Conservation (phyloP, 306 rosid genomes). For the Purshia tridentata region DNA sequence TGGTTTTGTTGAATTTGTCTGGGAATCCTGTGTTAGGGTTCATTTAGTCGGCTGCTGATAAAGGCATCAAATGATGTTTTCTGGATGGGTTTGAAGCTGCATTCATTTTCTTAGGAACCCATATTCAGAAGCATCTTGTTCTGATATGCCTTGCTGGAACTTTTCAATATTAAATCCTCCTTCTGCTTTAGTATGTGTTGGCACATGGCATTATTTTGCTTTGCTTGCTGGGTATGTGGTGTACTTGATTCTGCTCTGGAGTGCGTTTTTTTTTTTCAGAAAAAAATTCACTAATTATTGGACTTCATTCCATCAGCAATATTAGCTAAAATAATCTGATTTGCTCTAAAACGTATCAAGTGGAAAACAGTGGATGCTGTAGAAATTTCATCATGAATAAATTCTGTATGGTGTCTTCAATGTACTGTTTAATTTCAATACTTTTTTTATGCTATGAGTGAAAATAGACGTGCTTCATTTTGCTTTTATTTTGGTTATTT, state of each 20-base stretch:
- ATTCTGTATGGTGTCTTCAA: neutral
- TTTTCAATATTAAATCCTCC: neutral
- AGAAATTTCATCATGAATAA: neutral
- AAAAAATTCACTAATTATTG: slow-evolving; percentile 7
- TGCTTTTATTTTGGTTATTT: neutral
- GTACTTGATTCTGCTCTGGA: neutral
- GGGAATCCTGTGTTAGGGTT: slow-evolving; percentile 4
- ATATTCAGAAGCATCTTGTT: slow-evolving; percentile 10
- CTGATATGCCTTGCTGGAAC: slow-evolving; percentile 4
- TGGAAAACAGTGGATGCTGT: neutral
- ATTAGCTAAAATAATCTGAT: neutral
- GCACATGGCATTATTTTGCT: slow-evolving; percentile 8
- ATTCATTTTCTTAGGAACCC: slow-evolving; percentile 14
- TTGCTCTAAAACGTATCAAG: neutral
- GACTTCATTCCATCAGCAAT: neutral
- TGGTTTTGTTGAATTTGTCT: neutral
- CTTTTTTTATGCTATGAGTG: neutral
- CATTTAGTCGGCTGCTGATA: neutral
- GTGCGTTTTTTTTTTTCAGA: neutral
- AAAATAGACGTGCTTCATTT: neutral
- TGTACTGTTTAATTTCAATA: neutral
- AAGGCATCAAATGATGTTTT: slow-evolving; percentile 4
- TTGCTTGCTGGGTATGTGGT: slow-evolving; percentile 12
- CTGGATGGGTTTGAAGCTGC: slow-evolving; percentile 9
- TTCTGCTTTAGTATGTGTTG: neutral